A percentile compares a stretch with the other conserved stretches of the same genome.
Evolutionary conservation across 148 eudicot species (phyloP).

Genomic region (Vaccinium myrtillus): DNA sequence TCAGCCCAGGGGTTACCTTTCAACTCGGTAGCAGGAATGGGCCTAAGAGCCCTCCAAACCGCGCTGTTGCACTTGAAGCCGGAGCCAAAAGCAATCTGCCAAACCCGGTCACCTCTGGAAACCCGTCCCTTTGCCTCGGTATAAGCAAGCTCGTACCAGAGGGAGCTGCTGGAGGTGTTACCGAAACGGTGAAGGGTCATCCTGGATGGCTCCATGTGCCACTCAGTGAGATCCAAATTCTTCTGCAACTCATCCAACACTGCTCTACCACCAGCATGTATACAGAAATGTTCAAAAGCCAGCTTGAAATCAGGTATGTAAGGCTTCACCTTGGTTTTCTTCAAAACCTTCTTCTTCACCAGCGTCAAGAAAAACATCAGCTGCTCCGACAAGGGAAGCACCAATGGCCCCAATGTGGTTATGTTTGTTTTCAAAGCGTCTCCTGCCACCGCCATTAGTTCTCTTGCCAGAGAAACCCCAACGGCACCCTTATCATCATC

Average conservation of each 20-base stretch:
- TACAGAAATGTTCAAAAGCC: conserved; percentile 83
- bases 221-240: conserved; percentile 52
- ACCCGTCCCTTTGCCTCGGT: conserved; percentile 76
- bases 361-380: conserved; percentile 58
- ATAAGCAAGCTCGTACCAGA: conserved; percentile 77
- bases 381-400: conserved; percentile 68
- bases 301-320: conserved; percentile 77
- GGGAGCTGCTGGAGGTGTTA: conserved; percentile 82
- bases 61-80: conserved; percentile 94
- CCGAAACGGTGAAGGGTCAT: conserved; percentile 84
- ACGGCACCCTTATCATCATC: conserved; percentile 59
- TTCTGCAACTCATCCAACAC: conserved; percentile 71
- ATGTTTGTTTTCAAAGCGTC: conserved; percentile 80
- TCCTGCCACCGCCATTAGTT: conserved; percentile 81
- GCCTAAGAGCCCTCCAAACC: conserved; percentile 67
- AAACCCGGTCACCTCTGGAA: conserved; percentile 58
- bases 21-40: conserved; percentile 34
- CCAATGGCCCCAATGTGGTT: conserved; percentile 75
- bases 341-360: conserved; percentile 55
- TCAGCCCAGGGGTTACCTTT: conserved; percentile 71
- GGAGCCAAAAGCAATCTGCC: conserved; percentile 92
- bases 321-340: conserved; percentile 56
- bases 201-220: conserved; percentile 93
- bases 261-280: conserved; percentile 76
- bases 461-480: conserved; percentile 74